Evolutionary conservation across 495 filamentous ascomycete species (phyloP).

Genomic region (Sporormia fimetaria): DNA sequence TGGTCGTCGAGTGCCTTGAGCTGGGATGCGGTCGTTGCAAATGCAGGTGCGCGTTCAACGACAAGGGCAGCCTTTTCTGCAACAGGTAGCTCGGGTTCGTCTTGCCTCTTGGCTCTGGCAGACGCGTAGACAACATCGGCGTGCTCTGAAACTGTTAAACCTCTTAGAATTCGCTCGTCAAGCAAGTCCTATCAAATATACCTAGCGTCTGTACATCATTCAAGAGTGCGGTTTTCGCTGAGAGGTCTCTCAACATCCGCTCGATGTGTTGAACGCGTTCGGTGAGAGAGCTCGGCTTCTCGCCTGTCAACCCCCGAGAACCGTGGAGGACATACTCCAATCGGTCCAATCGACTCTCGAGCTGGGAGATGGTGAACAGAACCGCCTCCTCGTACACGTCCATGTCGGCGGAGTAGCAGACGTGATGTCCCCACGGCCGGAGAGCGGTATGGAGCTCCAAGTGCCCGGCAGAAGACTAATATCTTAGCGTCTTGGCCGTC

Average conservation of each 20-base stretch:
- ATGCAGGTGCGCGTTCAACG: conserved; percentile 60
- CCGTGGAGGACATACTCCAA: conserved; percentile 68
- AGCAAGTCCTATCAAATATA: conserved; percentile 4
- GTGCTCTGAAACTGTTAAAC: conserved; percentile 41
- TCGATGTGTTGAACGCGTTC: conserved; percentile 54
- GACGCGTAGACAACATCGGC: conserved; percentile 46
- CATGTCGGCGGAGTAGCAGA: conserved; percentile 3
- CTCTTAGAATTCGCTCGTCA: conserved; percentile 7
- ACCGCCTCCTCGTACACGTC: conserved; percentile 32
- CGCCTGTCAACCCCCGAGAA: conserved; percentile 21
- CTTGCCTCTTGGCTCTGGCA: conserved; percentile 2
- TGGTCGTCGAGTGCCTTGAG: conserved; percentile 71
- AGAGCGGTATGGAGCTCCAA: neutral
- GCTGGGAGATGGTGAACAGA: conserved; percentile 56
- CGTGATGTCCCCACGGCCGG: neutral
- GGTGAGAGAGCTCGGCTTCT: conserved; percentile 15
- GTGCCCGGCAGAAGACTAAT: neutral
- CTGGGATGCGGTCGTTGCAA: conserved; percentile 64
- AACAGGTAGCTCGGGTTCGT: conserved; percentile 13
- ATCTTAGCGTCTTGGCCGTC: too few species aligned
- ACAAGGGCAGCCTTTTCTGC: conserved; percentile 52
- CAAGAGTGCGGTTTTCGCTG: conserved; percentile 21
- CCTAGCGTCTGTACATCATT: conserved; percentile 21
- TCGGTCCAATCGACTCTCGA: conserved; percentile 62
- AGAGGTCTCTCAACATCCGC: conserved; percentile 36